Base-by-base conservation (phyloP, 768 basidiomycete genomes). In the Tricholoma sp. region DNA sequence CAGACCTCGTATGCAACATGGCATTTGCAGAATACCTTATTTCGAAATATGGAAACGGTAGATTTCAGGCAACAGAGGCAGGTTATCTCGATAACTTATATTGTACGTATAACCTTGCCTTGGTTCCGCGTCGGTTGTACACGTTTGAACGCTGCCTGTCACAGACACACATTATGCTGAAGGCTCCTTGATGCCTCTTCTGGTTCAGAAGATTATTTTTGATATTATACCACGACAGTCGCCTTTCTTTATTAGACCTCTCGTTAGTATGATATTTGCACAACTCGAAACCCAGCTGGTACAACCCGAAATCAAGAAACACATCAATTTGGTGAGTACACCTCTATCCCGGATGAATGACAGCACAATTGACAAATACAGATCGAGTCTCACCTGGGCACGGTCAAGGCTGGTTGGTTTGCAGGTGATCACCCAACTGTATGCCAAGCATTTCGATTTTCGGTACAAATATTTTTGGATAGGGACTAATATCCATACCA, bases 221-320 rank as follows among this genome's bases (percentile, higher is more conserved):
- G n/a, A n/a, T n/a, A n/a, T n/a, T n/a, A n/a, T n/a, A n/a, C n/a
- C n/a, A n/a, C n/a, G n/a, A n/a, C 64, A 68, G 18, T 61, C 72
- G 1, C 73, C 77, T 0, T 71, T 74, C 56, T 65, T 73, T 46
- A 59, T 79, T 50, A 68, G 74, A 9, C 72, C 74, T 12, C 37
- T 76, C 19, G 59, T 73, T 31, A 69, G 56, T 9, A 27, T 57
- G 1, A 55, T 76, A 16, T 72, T 75, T 51, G 58, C 55, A 24
- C 60, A 61, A 37, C 57, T 77, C 9, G 63, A 61, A 34, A 61
- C 61, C 19, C 49, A 51, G 24, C 14, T 73, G 3, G 1, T 74
- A 0, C 58, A 65, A 9, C 66, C 67, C 8, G 68, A 69, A 47
- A 57, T 76, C 29, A 59, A 61, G 39, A 69, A 67, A 31, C 64